Percentiles rank a stretch among this genome's conserved stretches.
phyloP scores from a whole-genome alignment of 345 rosid genomes.

The Brassica juncea region DNA sequence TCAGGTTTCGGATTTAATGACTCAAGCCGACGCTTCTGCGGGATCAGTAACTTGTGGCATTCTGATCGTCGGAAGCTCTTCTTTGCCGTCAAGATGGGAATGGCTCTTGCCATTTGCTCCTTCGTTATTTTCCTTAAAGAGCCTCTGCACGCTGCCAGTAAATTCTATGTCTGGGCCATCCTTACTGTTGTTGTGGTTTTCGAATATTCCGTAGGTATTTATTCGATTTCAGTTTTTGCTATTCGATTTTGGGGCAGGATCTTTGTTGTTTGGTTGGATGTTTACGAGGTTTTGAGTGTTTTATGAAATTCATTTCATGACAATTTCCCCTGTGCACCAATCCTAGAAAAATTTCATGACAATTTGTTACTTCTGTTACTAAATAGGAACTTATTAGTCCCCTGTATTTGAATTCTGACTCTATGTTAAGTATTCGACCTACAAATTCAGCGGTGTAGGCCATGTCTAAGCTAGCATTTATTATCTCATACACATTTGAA shows the following conservation, averaged over 20 bases:
- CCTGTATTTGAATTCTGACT: not conserved
- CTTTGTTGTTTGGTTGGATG: not conserved
- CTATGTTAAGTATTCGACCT: not conserved
- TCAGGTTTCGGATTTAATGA: slow-evolving; percentile 52
- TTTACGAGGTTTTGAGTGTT: not conserved
- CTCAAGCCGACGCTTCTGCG: slow-evolving; percentile 23
- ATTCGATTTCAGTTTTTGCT: not conserved
- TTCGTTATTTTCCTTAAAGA: slow-evolving; percentile 62
- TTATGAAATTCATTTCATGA: not conserved
- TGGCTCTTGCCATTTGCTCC: slow-evolving; percentile 57
- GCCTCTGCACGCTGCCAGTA: slow-evolving; percentile 46
- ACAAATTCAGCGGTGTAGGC: not conserved
- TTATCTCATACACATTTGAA: not conserved
- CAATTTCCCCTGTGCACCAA: not conserved
- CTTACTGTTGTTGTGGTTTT: slow-evolving; percentile 88
- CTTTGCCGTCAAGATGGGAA: slow-evolving; percentile 76
- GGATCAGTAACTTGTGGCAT: slow-evolving; percentile 42
- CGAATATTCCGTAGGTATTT: slow-evolving; percentile 80
- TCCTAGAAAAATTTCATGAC: not conserved
- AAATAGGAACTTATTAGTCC: not conserved
- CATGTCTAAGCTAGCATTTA: not conserved
- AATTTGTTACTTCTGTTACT: not conserved
- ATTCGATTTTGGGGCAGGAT: not conserved
- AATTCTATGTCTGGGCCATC: slow-evolving; percentile 52
- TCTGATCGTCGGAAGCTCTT: slow-evolving; percentile 61